Evolutionary conservation across 768 basidiomycete species (phyloP).

Genomic region (Psilocybe sp.): DNA sequence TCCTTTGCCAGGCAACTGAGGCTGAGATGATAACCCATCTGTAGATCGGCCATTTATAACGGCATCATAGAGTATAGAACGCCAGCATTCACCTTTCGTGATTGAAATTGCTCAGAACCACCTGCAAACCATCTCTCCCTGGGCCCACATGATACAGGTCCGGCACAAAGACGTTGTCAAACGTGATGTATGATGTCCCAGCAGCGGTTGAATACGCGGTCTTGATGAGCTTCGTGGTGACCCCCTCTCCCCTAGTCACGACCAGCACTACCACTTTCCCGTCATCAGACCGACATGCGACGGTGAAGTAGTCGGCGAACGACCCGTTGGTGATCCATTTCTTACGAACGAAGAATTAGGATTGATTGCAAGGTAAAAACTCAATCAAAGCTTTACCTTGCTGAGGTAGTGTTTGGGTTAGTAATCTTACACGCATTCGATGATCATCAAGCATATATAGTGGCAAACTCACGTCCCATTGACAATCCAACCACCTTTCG

Average conservation of each 20-base stretch:
- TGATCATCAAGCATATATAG: neutral
- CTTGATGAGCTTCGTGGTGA: conserved; percentile 81
- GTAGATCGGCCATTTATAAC: conserved; percentile 21
- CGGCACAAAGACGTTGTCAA: conserved; percentile 84
- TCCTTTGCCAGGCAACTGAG: conserved; percentile 52
- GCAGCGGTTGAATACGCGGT: conserved; percentile 77
- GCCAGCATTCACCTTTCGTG: conserved; percentile 69
- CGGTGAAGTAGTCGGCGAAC: conserved; percentile 69
- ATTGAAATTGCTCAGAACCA: conserved; percentile 73
- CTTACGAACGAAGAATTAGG: conserved; percentile 10
- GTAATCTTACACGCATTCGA: neutral
- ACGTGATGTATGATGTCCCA: conserved; percentile 82
- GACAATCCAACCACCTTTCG: conserved; percentile 73
- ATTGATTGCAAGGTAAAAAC: too few relatives aligned
- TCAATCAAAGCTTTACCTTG: neutral
- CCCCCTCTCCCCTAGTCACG: conserved; percentile 36
- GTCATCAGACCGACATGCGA: conserved; percentile 55
- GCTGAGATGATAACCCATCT: conserved; percentile 68
- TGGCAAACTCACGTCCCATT: conserved; percentile 62
- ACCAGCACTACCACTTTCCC: conserved; percentile 26
- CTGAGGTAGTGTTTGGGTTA: neutral
- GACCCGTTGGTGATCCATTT: conserved; percentile 85
- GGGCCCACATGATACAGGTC: conserved; percentile 76
- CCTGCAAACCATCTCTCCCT: conserved; percentile 40
- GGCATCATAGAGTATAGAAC: neutral